Evolutionary conservation across 805 yeast genomes (phyloP), one percentile per base, ranked within the genome.

Genomic region (Saccharomycopsis babjevae): DNA sequence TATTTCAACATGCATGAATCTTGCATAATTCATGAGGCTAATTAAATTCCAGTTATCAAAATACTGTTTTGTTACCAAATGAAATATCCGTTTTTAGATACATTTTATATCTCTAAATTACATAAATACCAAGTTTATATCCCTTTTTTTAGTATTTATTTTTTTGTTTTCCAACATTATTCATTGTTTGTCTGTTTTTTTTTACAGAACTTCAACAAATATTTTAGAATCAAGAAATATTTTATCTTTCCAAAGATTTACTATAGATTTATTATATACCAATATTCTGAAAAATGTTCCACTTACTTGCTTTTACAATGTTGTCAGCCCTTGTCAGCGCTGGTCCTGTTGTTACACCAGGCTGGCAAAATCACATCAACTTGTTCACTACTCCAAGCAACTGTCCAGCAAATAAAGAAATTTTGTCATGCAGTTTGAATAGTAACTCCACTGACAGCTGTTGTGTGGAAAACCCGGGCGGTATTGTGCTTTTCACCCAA

Each of bases 381-480:
- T 60, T 62, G 50, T 62, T 62, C 57, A 62, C 64, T 36, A 62
- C 64, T 30, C 57, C 57, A 39, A 42, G 62, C 34, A 54, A 50
- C 28, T 62, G 64, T 38, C 18, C 58, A 13, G 46, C 39, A 3
- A 18, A 30, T 20, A 54, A 57, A 32, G 64, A 62, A 55, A 40
- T 22, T 1, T 43, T 62, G 10, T 62, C 64, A 6, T 62, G 64
- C 28, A 54, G 58, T 20, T 57, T 39, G 3, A n/a, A 13, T 15
- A 57, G 50, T 66, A 69, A 76, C 5, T 79, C 88, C 0, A 77
- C 75, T 1, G 84, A 89, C 70, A 69, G 82, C 1, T 92, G 97
- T 69, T 92, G 97, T 73, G 89, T 85, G 70, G 97, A 91, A 69
- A 80, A 82, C 56, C 92, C 92, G 10, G 93, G 96, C 56, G 97